Base-by-base conservation (phyloP, 345 rosid species). In the Populus pruinosa region DNA sequence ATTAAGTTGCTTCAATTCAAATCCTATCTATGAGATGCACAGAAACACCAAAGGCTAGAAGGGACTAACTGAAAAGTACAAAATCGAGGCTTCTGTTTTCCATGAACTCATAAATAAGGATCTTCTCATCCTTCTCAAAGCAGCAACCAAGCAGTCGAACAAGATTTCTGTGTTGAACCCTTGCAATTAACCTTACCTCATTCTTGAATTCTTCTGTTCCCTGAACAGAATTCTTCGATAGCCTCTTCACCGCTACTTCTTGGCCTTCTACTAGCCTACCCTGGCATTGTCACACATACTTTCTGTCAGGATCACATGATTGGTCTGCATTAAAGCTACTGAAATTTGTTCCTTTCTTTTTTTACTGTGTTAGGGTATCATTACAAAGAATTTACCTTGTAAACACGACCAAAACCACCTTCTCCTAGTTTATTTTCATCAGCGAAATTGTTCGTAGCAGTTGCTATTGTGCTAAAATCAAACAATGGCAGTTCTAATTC, bases 101-200 rank as follows among this genome's bases (percentile, higher is more conserved):
- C 94, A 94, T 87, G 82, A 85, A 94, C 86, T 93, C 98, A n/a
- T 91, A 94, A 55, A 94, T 80, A 44, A 94, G 88, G 82, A 94
- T 86, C 86, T 91, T 94, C 76, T 94, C 98, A 1, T 83, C 91
- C 75, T 10, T 81, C 36, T 90, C 93, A 14, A 87, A 53, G 82
- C 94, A 91, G 76, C 90, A 94, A 14, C 92, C 94, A 7, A 92
- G 79, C 72, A 92, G 85, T 2, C 92, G 87, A 23, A 94, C 96
- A 16, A 94, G 91, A 80, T 94, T 94, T 79, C 90, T 84, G 50
- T 92, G 97, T 29, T 92, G 97, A 73, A 94, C 91, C 89, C 86
- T 89, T 13, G 97, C 97, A 41, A 94, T 94, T 55, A 94, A 69
- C 27, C 27, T 88, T 8, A 94, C 90, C 87, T 94, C 98, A 66